A percentile compares a stretch with the other conserved stretches of the same genome.
These are phyloP conservation scores for Lasiosphaeria miniovina DNA, from an alignment of 495 filamentous ascomycete genomes.

Conservation along the genomic window DNA sequence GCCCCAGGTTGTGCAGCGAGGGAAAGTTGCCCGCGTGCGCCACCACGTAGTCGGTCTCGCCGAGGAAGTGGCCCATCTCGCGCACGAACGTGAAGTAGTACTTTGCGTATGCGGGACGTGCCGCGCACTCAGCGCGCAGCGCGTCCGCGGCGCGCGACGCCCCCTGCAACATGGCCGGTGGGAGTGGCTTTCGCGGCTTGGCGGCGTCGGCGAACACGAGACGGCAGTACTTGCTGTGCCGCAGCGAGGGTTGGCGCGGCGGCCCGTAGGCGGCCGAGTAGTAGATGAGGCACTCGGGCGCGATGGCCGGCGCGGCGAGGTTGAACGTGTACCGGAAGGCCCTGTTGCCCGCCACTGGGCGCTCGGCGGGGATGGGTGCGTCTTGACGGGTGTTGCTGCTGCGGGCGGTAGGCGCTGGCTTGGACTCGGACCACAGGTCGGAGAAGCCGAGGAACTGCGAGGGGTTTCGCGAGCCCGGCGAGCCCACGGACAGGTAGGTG, in stretches of 20 bases:
- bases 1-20: constrained; percentile 8
- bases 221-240: constrained; percentile 12
- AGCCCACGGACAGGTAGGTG: constrained; percentile 6
- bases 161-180: neutral
- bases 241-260: neutral
- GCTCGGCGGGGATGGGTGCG: too few relatives aligned
- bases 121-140: constrained; percentile 1
- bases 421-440: neutral
- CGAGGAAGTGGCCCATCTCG: constrained; percentile 7
- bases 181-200: neutral
- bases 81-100: constrained; percentile 13
- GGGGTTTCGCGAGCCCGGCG: constrained; percentile 1
- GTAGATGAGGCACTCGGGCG: constrained; percentile 4
- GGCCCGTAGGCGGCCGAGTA: neutral
- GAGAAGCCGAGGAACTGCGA: constrained; percentile 2
- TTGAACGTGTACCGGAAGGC: constrained; percentile 3
- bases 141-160: constrained; percentile 5
- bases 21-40: constrained; percentile 10
- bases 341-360: neutral
- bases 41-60: constrained; percentile 13
- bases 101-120: constrained; percentile 3
- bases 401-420: neutral
- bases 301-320: neutral
- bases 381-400: neutral
- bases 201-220: constrained; percentile 1